Conservation (phyloP, 352 stramenopile genomes). For the Elongisporangium prolatum region DNA sequence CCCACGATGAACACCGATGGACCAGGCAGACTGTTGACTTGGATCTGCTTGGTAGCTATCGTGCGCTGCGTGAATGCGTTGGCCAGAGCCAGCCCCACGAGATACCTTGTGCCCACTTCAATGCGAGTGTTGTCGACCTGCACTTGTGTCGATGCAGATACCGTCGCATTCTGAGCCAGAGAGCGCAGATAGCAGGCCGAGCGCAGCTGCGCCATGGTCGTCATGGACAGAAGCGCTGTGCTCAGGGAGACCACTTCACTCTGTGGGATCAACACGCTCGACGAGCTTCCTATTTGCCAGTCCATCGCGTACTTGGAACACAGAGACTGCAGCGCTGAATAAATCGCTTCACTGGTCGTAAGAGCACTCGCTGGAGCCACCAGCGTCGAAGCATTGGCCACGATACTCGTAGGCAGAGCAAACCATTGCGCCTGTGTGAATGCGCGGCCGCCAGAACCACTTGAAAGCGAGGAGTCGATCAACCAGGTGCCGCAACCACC, state of each 20-base stretch:
- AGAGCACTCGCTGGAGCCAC: neutral
- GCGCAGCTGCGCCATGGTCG: constrained; percentile 37
- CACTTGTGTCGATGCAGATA: constrained; percentile 15
- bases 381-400: constrained; percentile 10
- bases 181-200: constrained; percentile 49
- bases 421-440: constrained; percentile 43
- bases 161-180: constrained; percentile 21
- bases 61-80: constrained; percentile 53
- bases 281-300: constrained; percentile 30
- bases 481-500: constrained; percentile 55
- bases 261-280: constrained; percentile 15
- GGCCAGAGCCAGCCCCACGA: constrained; percentile 42
- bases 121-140: constrained; percentile 41
- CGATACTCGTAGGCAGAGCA: constrained; percentile 12
- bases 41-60: constrained; percentile 18
- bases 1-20: constrained; percentile 50
- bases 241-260: constrained; percentile 23
- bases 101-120: constrained; percentile 28
- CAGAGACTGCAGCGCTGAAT: constrained; percentile 21
- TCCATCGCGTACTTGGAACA: constrained; percentile 48
- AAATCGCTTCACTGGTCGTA: constrained; percentile 18
- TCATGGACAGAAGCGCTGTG: constrained; percentile 16
- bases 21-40: constrained; percentile 33
- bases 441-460: constrained; percentile 39
- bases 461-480: constrained; percentile 48